Conservation (phyloP, 2,329 filamentous ascomycete genomes). For the Didymella pinodella region DNA sequence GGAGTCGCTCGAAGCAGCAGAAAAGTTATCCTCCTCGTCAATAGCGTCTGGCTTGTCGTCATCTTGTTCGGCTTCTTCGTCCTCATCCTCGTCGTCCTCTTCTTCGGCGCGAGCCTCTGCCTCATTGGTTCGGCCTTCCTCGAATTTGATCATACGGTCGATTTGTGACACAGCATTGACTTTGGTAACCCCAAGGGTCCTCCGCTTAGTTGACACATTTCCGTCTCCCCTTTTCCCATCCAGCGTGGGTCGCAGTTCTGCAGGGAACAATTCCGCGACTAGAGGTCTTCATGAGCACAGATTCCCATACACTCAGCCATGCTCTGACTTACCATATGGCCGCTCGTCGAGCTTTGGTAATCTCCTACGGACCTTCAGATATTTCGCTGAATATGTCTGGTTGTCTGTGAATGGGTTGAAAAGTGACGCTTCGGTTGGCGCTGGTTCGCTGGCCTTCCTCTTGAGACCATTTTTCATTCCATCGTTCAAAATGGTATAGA, state of each 20-base stretch:
- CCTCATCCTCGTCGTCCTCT: conserved; percentile 55
- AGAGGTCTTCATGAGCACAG: conserved; percentile 10
- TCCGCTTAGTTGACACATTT: conserved; percentile 42
- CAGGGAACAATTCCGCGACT: conserved; percentile 67
- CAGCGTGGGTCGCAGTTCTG: conserved; percentile 64
- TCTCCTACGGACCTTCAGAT: conserved; percentile 63
- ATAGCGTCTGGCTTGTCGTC: conserved; percentile 62
- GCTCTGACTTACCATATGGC: conserved; percentile 60
- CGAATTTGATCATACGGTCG: conserved; percentile 54
- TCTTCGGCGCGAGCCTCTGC: conserved; percentile 57
- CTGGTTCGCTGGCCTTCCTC: conserved; percentile 49
- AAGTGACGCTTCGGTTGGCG: conserved; percentile 44
- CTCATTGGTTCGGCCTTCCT: conserved; percentile 55
- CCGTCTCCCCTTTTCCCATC: conserved; percentile 47
- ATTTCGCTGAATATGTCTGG: conserved; percentile 66
- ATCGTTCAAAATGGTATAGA: conserved; percentile 64
- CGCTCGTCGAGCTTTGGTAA: conserved; percentile 63
- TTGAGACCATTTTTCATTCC: conserved; percentile 55
- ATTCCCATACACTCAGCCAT: background rate
- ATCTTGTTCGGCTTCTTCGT: conserved; percentile 57
- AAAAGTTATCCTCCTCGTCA: conserved; percentile 65
- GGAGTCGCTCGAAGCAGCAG: conserved; percentile 64
- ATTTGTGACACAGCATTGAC: conserved; percentile 43
- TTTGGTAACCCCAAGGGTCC: conserved; percentile 45
- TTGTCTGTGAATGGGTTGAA: conserved; percentile 70